phyloP scores from a whole-genome alignment of 495 filamentous ascomycete species.

The Aspergillus nanangensis region DNA sequence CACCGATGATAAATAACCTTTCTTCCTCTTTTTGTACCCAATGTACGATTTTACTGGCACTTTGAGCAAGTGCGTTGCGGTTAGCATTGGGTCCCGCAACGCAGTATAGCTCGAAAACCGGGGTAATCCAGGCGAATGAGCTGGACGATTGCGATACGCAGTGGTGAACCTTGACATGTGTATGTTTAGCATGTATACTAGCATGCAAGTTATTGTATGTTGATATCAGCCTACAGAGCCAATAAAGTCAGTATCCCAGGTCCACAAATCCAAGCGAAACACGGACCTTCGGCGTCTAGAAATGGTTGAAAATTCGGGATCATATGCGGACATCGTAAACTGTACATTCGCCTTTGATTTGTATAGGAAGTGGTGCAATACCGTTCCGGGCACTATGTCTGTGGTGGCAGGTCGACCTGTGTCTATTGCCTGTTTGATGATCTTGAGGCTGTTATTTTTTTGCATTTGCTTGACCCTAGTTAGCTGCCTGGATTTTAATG shows the following conservation, averaged over 20 bases:
- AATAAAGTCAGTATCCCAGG: background rate
- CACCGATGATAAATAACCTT: constrained; percentile 89
- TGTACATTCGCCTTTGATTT: constrained; percentile 92
- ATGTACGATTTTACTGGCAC: constrained; percentile 78
- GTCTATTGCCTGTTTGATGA: constrained; percentile 68
- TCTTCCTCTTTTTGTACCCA: constrained; percentile 93
- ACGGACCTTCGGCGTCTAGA: constrained; percentile 60
- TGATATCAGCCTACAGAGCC: constrained; percentile 58
- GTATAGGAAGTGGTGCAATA: constrained; percentile 87
- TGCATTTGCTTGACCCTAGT: constrained; percentile 60
- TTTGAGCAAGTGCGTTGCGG: constrained; percentile 74
- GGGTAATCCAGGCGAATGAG: constrained; percentile 85
- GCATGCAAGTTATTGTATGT: constrained; percentile 83
- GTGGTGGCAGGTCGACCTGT: constrained; percentile 64
- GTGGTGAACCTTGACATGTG: constrained; percentile 81
- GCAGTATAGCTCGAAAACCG: constrained; percentile 88
- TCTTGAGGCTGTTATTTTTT: constrained; percentile 67
- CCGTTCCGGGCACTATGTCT: constrained; percentile 74
- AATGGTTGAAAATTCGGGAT: constrained; percentile 62
- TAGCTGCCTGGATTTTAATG: no score
- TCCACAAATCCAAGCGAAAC: background rate
- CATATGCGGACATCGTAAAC: constrained; percentile 83
- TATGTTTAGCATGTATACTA: constrained; percentile 75
- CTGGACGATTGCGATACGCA: constrained; percentile 66
- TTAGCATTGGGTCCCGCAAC: constrained; percentile 76